Evolutionary conservation across 495 filamentous ascomycete species (phyloP), one percentile per base, ranked within the genome.

Genomic region (Podospora didyma): DNA sequence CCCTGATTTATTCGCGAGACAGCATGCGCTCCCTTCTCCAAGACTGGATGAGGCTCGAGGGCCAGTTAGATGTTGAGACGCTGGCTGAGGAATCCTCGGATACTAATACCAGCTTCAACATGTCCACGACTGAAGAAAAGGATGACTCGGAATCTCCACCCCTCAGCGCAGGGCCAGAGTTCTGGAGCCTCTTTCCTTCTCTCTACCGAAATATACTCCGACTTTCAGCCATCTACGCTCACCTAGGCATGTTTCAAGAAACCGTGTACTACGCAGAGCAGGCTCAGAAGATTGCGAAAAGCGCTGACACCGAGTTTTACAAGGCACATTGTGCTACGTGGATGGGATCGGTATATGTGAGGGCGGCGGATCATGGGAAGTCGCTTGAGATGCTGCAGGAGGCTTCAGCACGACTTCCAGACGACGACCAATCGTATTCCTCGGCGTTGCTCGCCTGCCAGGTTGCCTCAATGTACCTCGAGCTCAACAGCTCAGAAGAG

Each of bases 181-280:
- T 94, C 58, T 98, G 94, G 94, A 75, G 81, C 19, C 74, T 96
- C 7, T 83, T 95, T 37, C 79, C 83, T 31, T 82, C 82, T 9
- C 75, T 96, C 24, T 86, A 89, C 64, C 82, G 81, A 5, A 81
- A 83, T 46, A 70, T 93, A 26, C 63, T 83, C 46, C 85, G 90
- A 52, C 80, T 96, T 5, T 89, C 91, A 3, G 78, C 76, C 20
- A 70, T 95, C 16, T 96, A 89, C 55, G 83, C 89, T 3, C 85
- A 92, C 53, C 81, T 92, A 62, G 93, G 95, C 46, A 80, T 96
- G 68, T 89, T 91, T 61, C 86, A 88, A 49, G 95, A 97, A 67
- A 88, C 92, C 7, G 75, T 93, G n/a, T 94, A 91, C 69, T 96
- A 96, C 62, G 82, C 86, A 7, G 87, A 96, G 59, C 86, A 96